Conservation (phyloP, 495 filamentous ascomycete genomes). For the Astrothelium macrocarpum region DNA sequence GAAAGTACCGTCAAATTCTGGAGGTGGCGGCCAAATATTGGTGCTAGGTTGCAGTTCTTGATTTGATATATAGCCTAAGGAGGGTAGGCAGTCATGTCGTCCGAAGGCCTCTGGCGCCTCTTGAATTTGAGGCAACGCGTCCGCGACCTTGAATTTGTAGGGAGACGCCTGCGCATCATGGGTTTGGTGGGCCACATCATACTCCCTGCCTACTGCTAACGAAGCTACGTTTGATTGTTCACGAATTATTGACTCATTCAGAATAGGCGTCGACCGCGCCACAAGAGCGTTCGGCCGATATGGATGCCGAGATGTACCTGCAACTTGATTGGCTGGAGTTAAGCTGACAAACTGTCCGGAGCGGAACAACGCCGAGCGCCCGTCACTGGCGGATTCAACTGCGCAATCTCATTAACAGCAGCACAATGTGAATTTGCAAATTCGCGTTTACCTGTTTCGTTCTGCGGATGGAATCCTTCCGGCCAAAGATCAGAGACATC, state of each 20-base stretch:
- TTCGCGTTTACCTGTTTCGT: conserved; percentile 6
- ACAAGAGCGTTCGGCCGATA: not conserved
- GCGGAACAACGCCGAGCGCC: not conserved
- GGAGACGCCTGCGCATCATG: not conserved
- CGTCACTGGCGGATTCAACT: not conserved
- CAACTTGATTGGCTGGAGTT: not conserved
- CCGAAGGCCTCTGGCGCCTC: not conserved
- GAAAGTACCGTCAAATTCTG: not conserved
- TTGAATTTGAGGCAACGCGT: not conserved
- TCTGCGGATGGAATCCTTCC: not conserved
- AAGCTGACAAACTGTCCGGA: not conserved
- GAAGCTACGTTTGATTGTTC: not conserved
- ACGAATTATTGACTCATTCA: not conserved
- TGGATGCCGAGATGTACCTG: not conserved
- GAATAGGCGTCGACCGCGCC: not conserved
- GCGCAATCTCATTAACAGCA: not conserved
- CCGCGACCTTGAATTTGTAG: not conserved
- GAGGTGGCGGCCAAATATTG: not conserved
- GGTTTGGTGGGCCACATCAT: not conserved
- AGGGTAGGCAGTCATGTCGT: not conserved
- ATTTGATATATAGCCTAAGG: conserved; percentile 6
- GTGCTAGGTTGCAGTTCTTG: not conserved
- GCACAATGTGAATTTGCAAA: not conserved
- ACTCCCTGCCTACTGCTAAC: not conserved
- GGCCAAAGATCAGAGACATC: not conserved